These are phyloP conservation scores for Centrapalus pauciflorus DNA, from an alignment of 129 eudicot species.

Conservation along the genomic window DNA sequence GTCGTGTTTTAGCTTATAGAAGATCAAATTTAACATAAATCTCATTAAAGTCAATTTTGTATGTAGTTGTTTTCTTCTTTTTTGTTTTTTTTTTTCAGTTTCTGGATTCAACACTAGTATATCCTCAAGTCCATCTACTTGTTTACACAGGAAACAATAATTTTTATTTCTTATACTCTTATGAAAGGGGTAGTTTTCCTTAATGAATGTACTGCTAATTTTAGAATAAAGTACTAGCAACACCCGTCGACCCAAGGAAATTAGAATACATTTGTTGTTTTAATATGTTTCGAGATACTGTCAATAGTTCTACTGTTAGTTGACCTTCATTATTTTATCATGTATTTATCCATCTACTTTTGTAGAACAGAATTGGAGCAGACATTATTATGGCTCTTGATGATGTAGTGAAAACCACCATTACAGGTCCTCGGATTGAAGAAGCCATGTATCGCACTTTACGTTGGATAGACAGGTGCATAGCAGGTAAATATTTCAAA, in stretches of 20 bases:
- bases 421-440: slow-evolving; percentile 86
- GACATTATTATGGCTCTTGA: slow-evolving; percentile 98
- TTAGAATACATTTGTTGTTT: not conserved
- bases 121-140: not conserved
- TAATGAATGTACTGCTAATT: too few species aligned
- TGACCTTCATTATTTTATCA: slow-evolving; percentile 10
- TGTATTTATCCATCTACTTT: slow-evolving; percentile 27
- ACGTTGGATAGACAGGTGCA: slow-evolving; percentile 98
- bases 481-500: slow-evolving; percentile 51
- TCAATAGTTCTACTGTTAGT: not conserved
- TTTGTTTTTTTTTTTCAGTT: not conserved
- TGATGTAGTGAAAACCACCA: slow-evolving; percentile 94
- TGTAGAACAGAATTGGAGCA: slow-evolving; percentile 97
- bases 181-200: too few species aligned
- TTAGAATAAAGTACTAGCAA: not conserved
- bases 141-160: not conserved
- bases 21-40: not conserved
- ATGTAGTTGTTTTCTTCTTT: too few species aligned
- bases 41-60: too few species aligned
- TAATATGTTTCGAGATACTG: not conserved
- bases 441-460: slow-evolving; percentile 97
- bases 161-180: too few species aligned
- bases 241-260: too few species aligned
- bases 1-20: not conserved
- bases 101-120: not conserved